Percentiles rank a stretch among this genome's conserved stretches.
These are phyloP conservation scores for Prunus fruticosa DNA, from an alignment of 306 rosid species.

Conservation along the genomic window DNA sequence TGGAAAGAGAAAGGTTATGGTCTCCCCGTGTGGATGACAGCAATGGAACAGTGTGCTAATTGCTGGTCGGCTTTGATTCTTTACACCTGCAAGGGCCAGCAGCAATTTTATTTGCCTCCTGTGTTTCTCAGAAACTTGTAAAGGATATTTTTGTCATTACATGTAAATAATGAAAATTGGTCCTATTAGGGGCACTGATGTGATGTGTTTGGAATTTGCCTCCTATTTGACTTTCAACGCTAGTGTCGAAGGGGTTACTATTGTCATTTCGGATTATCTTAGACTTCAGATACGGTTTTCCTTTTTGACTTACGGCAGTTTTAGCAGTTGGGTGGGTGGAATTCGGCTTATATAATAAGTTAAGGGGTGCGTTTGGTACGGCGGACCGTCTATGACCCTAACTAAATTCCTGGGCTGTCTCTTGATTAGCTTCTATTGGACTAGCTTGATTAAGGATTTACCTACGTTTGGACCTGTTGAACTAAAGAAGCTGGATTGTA, in stretches of 20 bases:
- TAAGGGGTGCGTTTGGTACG: too few relatives aligned
- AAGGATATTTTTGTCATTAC: constrained; percentile 20
- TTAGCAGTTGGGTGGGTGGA: background rate
- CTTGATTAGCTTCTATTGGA: too few relatives aligned
- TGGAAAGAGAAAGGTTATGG: constrained; percentile 36
- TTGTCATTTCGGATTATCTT: background rate
- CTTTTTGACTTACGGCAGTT: background rate
- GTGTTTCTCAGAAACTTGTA: constrained; percentile 49
- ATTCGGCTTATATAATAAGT: background rate
- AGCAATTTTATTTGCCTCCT: background rate
- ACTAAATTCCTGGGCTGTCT: too few relatives aligned
- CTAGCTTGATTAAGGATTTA: too few relatives aligned
- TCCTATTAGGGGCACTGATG: background rate
- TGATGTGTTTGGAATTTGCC: background rate
- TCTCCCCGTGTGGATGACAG: constrained; percentile 44
- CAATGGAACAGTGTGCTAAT: constrained; percentile 40
- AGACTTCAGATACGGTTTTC: background rate
- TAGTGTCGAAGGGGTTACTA: background rate
- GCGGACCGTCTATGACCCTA: too few relatives aligned
- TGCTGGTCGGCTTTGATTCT: constrained; percentile 53
- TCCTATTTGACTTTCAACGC: background rate
- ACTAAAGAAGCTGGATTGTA: too few relatives aligned
- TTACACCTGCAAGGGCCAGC: constrained; percentile 38
- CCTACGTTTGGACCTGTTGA: too few relatives aligned
- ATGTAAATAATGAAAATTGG: too few relatives aligned